phyloP scores from a whole-genome alignment of 306 rosid genomes.

The Cucurbita moschata region DNA sequence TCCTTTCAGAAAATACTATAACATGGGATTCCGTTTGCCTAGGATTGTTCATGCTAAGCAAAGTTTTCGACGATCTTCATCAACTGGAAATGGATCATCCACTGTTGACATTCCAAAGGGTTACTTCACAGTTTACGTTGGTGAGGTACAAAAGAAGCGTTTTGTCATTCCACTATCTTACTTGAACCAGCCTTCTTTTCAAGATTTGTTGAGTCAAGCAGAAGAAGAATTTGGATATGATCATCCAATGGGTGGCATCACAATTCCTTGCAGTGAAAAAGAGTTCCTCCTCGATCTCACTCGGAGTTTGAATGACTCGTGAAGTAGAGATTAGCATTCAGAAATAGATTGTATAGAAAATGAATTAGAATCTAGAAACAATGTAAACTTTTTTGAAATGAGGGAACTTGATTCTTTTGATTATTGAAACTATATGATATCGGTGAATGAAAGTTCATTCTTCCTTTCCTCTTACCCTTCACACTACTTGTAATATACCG shows the following conservation, averaged over 20 bases:
- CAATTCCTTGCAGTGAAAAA: conserved; percentile 15
- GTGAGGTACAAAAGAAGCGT: conserved; percentile 17
- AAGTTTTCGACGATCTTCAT: neutral
- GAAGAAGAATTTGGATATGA: conserved; percentile 24
- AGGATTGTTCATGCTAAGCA: neutral
- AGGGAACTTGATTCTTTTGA: neutral
- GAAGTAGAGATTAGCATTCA: neutral
- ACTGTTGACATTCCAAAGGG: conserved; percentile 15
- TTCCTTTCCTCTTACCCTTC: neutral
- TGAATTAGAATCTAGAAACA: neutral
- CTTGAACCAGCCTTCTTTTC: conserved; percentile 21
- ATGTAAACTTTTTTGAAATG: neutral
- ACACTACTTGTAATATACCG: neutral
- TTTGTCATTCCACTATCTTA: conserved; percentile 17
- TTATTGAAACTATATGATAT: neutral
- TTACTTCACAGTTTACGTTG: conserved; percentile 19
- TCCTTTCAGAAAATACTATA: neutral
- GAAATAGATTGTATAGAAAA: neutral
- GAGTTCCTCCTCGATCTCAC: conserved; percentile 3
- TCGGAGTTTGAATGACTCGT: neutral
- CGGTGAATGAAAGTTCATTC: neutral
- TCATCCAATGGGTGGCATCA: conserved; percentile 26
- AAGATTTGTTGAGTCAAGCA: conserved; percentile 14
- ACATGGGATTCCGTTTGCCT: neutral
- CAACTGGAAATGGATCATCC: neutral